phyloP scores from a whole-genome alignment of 192 early-diverging fungal species.

The Coemansia sp. region DNA sequence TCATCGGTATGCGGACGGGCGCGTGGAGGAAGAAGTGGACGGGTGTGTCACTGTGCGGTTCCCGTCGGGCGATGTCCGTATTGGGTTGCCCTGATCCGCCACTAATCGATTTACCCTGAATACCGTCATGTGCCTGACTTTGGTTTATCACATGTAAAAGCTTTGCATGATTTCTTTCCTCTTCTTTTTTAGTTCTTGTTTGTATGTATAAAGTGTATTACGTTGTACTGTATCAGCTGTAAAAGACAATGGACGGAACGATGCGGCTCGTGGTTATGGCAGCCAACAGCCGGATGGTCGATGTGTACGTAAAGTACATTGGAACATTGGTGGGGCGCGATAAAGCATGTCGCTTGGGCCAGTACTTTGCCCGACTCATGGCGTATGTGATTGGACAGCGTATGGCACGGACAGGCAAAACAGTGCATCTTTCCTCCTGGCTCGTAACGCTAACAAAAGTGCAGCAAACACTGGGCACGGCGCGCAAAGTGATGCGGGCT shows the following conservation, averaged over 20 bases:
- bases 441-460: conserved; percentile 20
- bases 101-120: neutral
- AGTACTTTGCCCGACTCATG: conserved; percentile 84
- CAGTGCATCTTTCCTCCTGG: conserved; percentile 21
- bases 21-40: conserved; percentile 13
- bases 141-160: neutral
- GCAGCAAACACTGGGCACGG: conserved; percentile 30
- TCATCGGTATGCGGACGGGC: conserved; percentile 29
- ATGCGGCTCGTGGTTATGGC: neutral
- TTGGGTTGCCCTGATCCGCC: neutral
- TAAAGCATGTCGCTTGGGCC: conserved; percentile 77
- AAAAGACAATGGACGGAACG: neutral
- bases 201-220: neutral
- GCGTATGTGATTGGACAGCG: conserved; percentile 50
- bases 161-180: neutral
- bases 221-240: neutral
- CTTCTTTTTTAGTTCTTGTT: conserved; percentile 2
- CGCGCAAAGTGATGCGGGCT: conserved; percentile 46
- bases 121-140: neutral
- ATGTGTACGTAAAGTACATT: conserved; percentile 58
- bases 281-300: conserved; percentile 27
- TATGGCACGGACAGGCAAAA: conserved; percentile 15
- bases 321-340: conserved; percentile 71
- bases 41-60: conserved; percentile 6
- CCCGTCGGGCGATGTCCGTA: conserved; percentile 16